Evolutionary conservation across 1,284 basidiomycete genomes (phyloP), one percentile per base, ranked within the genome.

Genomic region (Cystobasidiaceae sp.): DNA sequence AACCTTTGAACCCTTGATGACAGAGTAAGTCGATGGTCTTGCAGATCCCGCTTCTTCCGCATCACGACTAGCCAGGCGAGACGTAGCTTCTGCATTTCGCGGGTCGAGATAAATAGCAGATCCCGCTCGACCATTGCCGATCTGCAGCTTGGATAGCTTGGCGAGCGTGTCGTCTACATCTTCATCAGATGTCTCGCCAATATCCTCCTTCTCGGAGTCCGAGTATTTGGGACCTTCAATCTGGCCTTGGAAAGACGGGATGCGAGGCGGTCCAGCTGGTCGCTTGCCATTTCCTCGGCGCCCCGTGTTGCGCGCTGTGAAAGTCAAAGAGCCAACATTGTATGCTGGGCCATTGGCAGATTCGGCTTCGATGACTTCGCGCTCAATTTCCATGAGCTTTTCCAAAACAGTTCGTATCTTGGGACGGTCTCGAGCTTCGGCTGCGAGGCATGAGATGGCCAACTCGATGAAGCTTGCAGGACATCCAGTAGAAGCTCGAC

Each of bases 261-360:
- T 88, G n/a, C 89, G 81, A 11, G 86, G 88, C 0, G 81, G 84
- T 0, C 79, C 77, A 25, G 77, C 77, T 11, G 84, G 83, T 34
- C 85, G 80, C 41, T 66, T 70, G 60, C 72, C 67, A 1, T 64
- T 66, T 3, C 34, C 49, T 17, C 66, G 49, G 4, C 57, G 59
- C 71, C 83, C 84, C 5, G 80, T 81, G 7, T 83, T 82, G 74
- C 52, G 69, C 0, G 83, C 84, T 79, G 88, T 83, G 69, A 89
- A 88, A 71, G 85, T 87, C 75, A 94, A 80, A 68, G 88, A 93
- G 1, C 93, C 93, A 27, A 96, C 84, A 77, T 93, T 73, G 39
- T 71, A 72, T 3, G 62, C 57, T 66, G 68, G 13, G 17, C 45
- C 56, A 13, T 21, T 48, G 49, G 56, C 0, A 85, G 82, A 7